phyloP scores from a whole-genome alignment of 768 basidiomycete genomes.

The Rhodotorula babjevae region DNA sequence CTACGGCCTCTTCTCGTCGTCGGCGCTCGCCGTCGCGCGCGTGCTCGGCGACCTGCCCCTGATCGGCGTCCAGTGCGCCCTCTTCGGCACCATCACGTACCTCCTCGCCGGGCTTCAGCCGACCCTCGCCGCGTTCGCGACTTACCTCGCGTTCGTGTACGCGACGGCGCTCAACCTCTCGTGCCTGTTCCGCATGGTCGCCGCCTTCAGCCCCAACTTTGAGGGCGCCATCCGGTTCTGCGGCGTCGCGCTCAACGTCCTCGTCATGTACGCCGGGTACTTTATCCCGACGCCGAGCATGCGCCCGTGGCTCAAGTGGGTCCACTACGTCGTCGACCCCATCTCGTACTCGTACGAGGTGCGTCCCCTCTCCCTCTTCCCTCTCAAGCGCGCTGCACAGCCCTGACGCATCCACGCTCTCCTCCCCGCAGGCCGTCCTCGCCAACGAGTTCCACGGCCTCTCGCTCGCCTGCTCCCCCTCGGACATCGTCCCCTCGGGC shows the following conservation, averaged over 20 bases:
- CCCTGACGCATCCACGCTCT: not conserved
- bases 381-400: no score
- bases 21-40: constrained; percentile 48
- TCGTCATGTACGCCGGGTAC: constrained; percentile 40
- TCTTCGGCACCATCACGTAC: constrained; percentile 51
- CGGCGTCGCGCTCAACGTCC: constrained; percentile 37
- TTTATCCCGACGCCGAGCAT: constrained; percentile 39
- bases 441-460: constrained; percentile 38
- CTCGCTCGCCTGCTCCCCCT: constrained; percentile 27
- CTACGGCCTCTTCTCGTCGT: constrained; percentile 51
- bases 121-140: constrained; percentile 13
- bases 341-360: constrained; percentile 43
- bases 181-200: constrained; percentile 38
- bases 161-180: constrained; percentile 39
- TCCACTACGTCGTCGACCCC: constrained; percentile 41
- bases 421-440: constrained; percentile 30
- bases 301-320: constrained; percentile 39
- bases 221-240: constrained; percentile 38
- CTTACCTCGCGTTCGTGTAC: constrained; percentile 37
- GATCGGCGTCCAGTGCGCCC: constrained; percentile 38
- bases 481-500: constrained; percentile 38
- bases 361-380: not conserved
- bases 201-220: constrained; percentile 33
- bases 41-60: constrained; percentile 50
- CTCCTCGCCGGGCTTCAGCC: constrained; percentile 49